Evolutionary conservation across 2,329 filamentous ascomycete species (phyloP), one percentile per base, ranked within the genome.

Genomic region (Sphaerulina musiva): DNA sequence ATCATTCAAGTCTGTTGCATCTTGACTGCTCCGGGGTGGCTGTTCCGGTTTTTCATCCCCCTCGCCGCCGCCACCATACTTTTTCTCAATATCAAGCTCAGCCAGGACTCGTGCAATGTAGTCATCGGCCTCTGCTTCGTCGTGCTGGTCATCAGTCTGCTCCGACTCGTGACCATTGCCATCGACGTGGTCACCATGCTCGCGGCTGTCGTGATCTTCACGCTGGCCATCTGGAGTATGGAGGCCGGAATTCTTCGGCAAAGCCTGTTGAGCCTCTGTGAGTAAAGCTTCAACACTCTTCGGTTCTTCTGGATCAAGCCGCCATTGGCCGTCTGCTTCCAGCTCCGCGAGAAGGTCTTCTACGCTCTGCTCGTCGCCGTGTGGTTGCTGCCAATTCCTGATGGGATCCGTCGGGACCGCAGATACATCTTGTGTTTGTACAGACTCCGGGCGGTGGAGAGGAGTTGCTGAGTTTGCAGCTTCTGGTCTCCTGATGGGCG

Each of bases 321-420:
- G 69, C 70, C 73, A 75, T 41, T 73, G 67, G 11, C 48, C 54
- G 46, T 71, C 70, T 1, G 60, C 53, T 9, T 69, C 69, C 3
- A 78, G 60, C 55, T 77, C 74, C 12, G 65, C 67, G 6, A 78
- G 60, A 17, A 78, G 59, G 51, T 76, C 72, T 32, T 78, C 75
- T n/a, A 78, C 60, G 26, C 68, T 73, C 60, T 70, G 70, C 53
- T 76, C 76, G 51, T 76, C 73, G 47, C 70, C 72, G 42, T 72
- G 72, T n/a, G 63, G 65, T 31, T 64, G 66, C 57, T 59, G 63
- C 61, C 64, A 65, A 34, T 67, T 57, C 47, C 58, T 59, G n/a
- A 62, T 62, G 26, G 62, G 59, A 34, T 62, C 64, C 6, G 20
- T 23, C 34, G 64, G 58, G 12, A 53, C 46, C 41, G 56, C 53